Base-by-base conservation (phyloP, 495 filamentous ascomycete species). In the Podospora pseudopauciseta region DNA sequence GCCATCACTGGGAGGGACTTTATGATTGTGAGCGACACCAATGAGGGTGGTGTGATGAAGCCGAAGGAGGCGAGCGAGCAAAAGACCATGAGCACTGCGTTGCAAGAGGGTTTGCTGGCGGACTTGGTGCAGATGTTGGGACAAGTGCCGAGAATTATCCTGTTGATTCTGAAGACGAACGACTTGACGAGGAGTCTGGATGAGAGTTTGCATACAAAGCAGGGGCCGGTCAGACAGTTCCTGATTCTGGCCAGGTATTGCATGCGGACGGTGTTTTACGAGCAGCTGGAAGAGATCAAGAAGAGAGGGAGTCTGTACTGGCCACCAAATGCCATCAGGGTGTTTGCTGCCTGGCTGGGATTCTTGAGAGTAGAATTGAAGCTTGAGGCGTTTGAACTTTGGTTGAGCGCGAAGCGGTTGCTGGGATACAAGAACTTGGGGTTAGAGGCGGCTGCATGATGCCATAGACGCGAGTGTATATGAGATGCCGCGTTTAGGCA, bases 161-260 rank as follows among this genome's bases (percentile, higher is more conserved):
- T 99, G 18, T 82, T 99, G 5, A 97, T 99, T 71, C 84, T 99
- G 64, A 99, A 99, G 80, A 99, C 96, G 1, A 99, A 99, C 76
- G 96, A 99, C 78, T 81, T 99, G 55, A 99, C 95, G 30, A 88
- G 96, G 68, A 94, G 90, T 69, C 86, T 99, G 32, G 96, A 99
- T 72, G 96, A 98, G 79, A 93, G 89, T 78, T 84, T 99, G 16
- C 92, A 97, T 66, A 98, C 95, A 20, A 85, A 90, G 13, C 89
- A 92, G 72, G 96, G 95, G 0, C 93, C 94, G 2, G 86, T 93
- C 70, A 87, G 94, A 23, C 91, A 89, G 13, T 99, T 98, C 76
- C 81, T 98, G 66, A 99, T 99, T 68, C 86, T 99, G 13, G 96
- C 96, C 7, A 85, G 91, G 49, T 99, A 98, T 79, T 97, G 94